Base-by-base conservation (phyloP, 139 green algal species). In the Chlorella sp. region DNA sequence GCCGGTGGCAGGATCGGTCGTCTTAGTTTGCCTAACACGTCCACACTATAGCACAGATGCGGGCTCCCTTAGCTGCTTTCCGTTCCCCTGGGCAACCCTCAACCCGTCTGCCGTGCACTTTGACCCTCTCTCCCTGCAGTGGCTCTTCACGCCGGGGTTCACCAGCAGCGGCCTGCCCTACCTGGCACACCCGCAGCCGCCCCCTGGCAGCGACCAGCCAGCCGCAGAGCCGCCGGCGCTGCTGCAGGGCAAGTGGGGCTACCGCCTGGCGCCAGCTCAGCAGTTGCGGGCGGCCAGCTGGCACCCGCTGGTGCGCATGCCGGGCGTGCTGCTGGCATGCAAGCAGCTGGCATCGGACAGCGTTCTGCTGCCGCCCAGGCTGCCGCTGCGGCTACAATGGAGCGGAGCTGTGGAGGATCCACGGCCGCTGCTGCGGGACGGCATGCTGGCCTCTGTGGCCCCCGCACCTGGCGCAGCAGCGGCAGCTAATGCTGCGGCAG, bases 211-310 rank as follows among this genome's bases (percentile, higher is more conserved):
- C 48, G 42, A 75, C 30, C 73, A 48, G 66, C 66, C 66, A 4
- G 30, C 11, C 4, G n/a, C 36, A 21, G 32, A 86, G n/a, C 48
- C 71, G 71, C 71, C 73, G 53, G 71, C 86, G 86, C 86, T 81
- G 86, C 73, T 89, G 73, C 86, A 89, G 42, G 86, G 68, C 78
- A 89, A 73, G 42, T 93, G 81, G 86, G 90, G 90, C 4, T 93
- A 91, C 61, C 11, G 26, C 32, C 40, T 91, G 81, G 87, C 86
- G 3, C 14, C 82, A 32, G 11, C 19, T 14, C 69, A 88, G 60
- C 71, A 71, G 48, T 11, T 66, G 60, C 87, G 75, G 60, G 60
- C 28, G 1, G 61, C 81, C 1, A 36, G 26, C 36, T 5, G 18
- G 4, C 64, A 82, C 64, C 87, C 87, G 34, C 26, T 87, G 30